These are phyloP conservation scores for Cicer judaicum DNA, from an alignment of 306 rosid genomes.

Conservation along the genomic window DNA sequence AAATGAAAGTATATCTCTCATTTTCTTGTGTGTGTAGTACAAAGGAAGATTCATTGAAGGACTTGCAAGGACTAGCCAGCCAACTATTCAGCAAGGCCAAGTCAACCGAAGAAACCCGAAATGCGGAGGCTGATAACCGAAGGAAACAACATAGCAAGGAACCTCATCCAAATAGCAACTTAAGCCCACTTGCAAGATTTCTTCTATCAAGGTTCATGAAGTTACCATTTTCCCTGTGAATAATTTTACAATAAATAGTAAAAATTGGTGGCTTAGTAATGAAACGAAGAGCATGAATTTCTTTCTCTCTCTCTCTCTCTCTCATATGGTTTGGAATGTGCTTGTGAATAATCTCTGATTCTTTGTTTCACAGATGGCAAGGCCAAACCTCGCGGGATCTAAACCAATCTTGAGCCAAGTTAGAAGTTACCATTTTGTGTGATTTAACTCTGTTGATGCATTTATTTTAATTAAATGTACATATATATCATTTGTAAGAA, in stretches of 20 bases:
- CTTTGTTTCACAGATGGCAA: conserved; percentile 87
- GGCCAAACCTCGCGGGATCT: conserved; percentile 86
- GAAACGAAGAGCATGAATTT: background rate
- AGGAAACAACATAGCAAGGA: conserved; percentile 76
- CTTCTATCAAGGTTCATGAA: conserved; percentile 86
- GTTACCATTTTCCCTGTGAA: conserved; percentile 37
- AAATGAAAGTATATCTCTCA: conserved; percentile 21
- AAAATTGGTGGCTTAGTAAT: conserved; percentile 1
- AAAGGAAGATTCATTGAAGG: conserved; percentile 78
- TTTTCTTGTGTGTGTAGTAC: conserved; percentile 61
- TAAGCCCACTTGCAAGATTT: conserved; percentile 95
- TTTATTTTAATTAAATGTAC: conserved; percentile 69
- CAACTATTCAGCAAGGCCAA: conserved; percentile 60
- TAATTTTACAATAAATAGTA: conserved; percentile 29
- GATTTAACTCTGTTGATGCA: conserved; percentile 37
- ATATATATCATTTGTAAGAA: conserved; percentile 77
- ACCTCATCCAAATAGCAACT: conserved; percentile 67
- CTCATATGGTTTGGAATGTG: conserved; percentile 9
- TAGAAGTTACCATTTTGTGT: conserved; percentile 44
- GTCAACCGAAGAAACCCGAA: conserved; percentile 60
- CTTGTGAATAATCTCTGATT: conserved; percentile 35
- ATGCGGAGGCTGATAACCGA: conserved; percentile 58
- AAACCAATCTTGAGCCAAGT: conserved; percentile 64
- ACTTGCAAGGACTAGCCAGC: conserved; percentile 74
- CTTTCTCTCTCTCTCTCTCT: background rate